Base-by-base conservation (phyloP, 257 asterid genomes). In the Asclepias syriaca region DNA sequence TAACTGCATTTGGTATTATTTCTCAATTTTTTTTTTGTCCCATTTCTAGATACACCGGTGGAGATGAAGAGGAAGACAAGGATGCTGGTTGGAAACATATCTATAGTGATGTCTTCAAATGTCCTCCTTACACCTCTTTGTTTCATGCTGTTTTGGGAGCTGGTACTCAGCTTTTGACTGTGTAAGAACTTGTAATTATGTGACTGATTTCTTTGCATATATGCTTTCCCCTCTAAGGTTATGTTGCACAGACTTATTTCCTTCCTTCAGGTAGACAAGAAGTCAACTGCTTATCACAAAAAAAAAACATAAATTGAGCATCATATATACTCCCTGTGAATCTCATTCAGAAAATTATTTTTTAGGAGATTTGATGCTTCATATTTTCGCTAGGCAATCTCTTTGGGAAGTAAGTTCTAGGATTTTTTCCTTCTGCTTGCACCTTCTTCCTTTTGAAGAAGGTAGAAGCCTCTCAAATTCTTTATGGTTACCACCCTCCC, bases 51-150 rank as follows among this genome's bases (percentile, higher is more conserved):
- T 83, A 79, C 88, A 69, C 95, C 7, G 76, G 77, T 73, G 87
- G 86, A 72, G 93, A 88, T 81, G 97, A 87, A 78, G 97, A 89
- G 73, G 98, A 88, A 85, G 96, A 85, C 80, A 88, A 84, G 74
- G 97, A 91, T 80, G 88, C 84, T 68, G 94, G 95, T 40, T 85
- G 89, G 97, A 91, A 89, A 82, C 81, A 86, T 77, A 83, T 85
- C 69, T 97, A 87, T 7, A 86, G 84, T 55, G 96, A 91, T 57
- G 91, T 86, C 51, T 84, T 88, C 79, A 80, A 87, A 81, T 86
- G 87, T 83, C 97, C 96, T 29, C 59, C 88, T 18, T 66, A 85
- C 71, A 67, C 85, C 54, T 88, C 89, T 63, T 80, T 94, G 80
- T 72, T 94, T 74, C 84, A 88, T 72, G 96, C 97, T 71, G 80